These are phyloP conservation scores for Globisporangium okanoganense DNA, from an alignment of 352 stramenopile genomes.

Conservation along the genomic window DNA sequence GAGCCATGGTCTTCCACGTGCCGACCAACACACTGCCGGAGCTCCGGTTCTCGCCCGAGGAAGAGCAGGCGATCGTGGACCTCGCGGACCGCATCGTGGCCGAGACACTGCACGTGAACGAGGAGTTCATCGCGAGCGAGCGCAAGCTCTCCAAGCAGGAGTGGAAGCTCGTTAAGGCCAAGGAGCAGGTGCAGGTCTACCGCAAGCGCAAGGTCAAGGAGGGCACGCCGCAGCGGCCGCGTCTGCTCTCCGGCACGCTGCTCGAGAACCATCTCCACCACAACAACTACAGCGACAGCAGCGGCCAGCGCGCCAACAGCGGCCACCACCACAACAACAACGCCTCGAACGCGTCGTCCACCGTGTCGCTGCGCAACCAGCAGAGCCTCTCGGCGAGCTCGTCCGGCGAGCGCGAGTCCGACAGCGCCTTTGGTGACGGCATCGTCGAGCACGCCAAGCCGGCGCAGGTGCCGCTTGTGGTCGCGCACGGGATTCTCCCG, in stretches of 20 bases:
- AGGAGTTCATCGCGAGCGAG: slow-evolving; percentile 37
- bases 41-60: slow-evolving; percentile 28
- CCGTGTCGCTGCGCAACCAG: slow-evolving; percentile 14
- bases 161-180: slow-evolving; percentile 55
- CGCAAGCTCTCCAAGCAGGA: slow-evolving; percentile 28
- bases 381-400: slow-evolving; percentile 24
- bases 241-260: slow-evolving; percentile 40
- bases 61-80: slow-evolving; percentile 37
- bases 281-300: slow-evolving; percentile 15
- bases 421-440: slow-evolving; percentile 31
- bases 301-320: not conserved
- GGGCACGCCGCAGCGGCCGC: slow-evolving; percentile 26
- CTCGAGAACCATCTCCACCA: slow-evolving; percentile 29
- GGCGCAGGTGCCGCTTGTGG: slow-evolving; percentile 27
- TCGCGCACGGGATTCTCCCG: slow-evolving; percentile 30
- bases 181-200: slow-evolving; percentile 57
- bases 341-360: slow-evolving; percentile 5
- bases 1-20: slow-evolving; percentile 23
- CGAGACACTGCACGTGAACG: slow-evolving; percentile 51
- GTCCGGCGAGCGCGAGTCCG: slow-evolving; percentile 34
- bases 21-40: slow-evolving; percentile 20
- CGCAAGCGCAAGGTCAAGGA: slow-evolving; percentile 31
- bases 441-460: slow-evolving; percentile 39
- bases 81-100: slow-evolving; percentile 51
- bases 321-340: not conserved